Conservation (phyloP, 441 rosid genomes). For the Viola pubescens region DNA sequence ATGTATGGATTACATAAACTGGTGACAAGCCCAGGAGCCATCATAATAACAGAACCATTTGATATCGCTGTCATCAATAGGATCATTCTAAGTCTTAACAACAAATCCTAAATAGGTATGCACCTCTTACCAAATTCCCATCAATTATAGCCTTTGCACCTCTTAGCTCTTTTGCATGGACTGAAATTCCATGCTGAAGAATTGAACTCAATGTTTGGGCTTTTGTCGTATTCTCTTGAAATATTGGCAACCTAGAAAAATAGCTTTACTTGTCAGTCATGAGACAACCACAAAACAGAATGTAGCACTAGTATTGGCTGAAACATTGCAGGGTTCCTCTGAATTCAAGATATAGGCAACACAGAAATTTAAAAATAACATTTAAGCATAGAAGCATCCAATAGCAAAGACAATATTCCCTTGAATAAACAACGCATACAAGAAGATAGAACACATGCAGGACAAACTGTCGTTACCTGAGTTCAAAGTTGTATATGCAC, state of each 20-base stretch:
- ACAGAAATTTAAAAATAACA: too few relatives aligned
- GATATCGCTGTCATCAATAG: too few relatives aligned
- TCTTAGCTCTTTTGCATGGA: slow-evolving; percentile 52
- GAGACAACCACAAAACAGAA: not conserved
- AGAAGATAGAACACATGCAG: not conserved
- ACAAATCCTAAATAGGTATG: not conserved
- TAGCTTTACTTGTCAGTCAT: slow-evolving; percentile 9
- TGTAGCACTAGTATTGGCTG: too few relatives aligned
- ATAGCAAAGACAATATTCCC: not conserved
- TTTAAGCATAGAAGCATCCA: not conserved
- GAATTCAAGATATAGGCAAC: too few relatives aligned
- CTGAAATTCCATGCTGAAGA: slow-evolving; percentile 53
- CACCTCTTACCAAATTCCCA: slow-evolving; percentile 63
- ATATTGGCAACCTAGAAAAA: slow-evolving; percentile 50
- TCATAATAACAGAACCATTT: not conserved
- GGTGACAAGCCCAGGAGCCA: not conserved
- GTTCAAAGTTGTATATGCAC: slow-evolving; percentile 68
- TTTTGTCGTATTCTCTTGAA: slow-evolving; percentile 31
- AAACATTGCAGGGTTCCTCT: not conserved
- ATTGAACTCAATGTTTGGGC: slow-evolving; percentile 37
- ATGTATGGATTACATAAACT: too few relatives aligned
- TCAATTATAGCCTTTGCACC: slow-evolving; percentile 70
- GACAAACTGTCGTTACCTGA: slow-evolving; percentile 40
- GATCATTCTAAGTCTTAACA: too few relatives aligned
- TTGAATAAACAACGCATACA: not conserved